A percentile compares a stretch with the other conserved stretches of the same genome.
phyloP scores from a whole-genome alignment of 2,329 filamentous ascomycete genomes.

The Myriosclerotinia curreyana region DNA sequence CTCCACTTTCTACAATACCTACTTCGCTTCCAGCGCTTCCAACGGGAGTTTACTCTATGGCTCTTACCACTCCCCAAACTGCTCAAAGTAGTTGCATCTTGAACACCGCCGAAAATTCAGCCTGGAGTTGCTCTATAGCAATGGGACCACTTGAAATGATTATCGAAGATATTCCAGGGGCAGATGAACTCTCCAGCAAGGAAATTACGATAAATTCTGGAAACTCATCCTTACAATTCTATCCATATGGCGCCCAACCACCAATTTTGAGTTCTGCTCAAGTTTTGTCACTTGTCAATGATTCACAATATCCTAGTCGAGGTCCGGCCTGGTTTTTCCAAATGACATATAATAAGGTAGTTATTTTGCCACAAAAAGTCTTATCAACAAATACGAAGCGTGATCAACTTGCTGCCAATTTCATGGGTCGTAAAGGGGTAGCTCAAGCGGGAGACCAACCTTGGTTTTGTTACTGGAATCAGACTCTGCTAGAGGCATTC shows the following conservation, averaged over 20 bases:
- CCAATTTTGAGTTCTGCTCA: conserved; percentile 48
- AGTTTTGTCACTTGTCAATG: conserved; percentile 52
- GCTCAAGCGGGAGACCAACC: conserved; percentile 55
- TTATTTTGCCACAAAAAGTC: conserved; percentile 46
- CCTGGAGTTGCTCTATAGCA: conserved; percentile 61
- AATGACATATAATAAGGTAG: conserved; percentile 60
- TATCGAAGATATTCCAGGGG: conserved; percentile 25
- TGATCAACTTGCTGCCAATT: conserved; percentile 19
- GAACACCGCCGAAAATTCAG: conserved; percentile 51
- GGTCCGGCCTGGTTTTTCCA: conserved; percentile 65
- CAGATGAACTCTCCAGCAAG: conserved; percentile 34
- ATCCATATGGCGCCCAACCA: conserved; percentile 61
- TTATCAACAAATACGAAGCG: conserved; percentile 27
- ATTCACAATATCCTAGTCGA: conserved; percentile 52
- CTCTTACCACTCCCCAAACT: conserved; percentile 49
- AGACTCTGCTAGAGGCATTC: conserved; percentile 63
- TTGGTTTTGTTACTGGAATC: conserved; percentile 70
- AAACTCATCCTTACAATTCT: conserved; percentile 42
- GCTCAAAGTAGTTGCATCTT: conserved; percentile 56
- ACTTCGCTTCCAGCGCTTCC: conserved; percentile 51
- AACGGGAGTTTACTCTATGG: conserved; percentile 55
- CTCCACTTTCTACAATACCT: conserved; percentile 51
- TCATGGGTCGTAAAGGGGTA: conserved; percentile 40
- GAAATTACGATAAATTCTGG: conserved; percentile 41
- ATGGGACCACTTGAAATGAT: conserved; percentile 30